Evolutionary conservation across 2,329 filamentous ascomycete genomes (phyloP), one percentile per base, ranked within the genome.

Genomic region (Colletotrichum tropicicola): DNA sequence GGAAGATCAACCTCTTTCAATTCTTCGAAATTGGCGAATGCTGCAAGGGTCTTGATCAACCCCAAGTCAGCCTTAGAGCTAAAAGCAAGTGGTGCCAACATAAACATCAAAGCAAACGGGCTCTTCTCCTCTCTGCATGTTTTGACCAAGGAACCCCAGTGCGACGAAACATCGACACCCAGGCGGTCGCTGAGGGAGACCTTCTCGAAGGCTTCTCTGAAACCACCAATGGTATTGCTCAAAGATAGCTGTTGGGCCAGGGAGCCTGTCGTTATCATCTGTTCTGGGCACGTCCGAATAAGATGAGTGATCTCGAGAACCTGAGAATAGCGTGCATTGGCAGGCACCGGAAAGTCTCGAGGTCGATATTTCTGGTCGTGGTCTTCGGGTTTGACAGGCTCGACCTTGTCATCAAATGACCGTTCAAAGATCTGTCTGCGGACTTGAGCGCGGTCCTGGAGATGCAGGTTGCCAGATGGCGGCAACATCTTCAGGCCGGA

Each of bases 1-100:
- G 83, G 83, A 3, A 80, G 71, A 1, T 69, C 6, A 1, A 84
- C 58, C 1, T 12, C 41, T 54, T 77, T 80, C 1, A 87, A 67
- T 0, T 78, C 74, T 0, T 75, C 67, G 15, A 82, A 69, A 0
- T 82, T 68, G 1, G 76, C 74, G 68, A 83, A 87, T 0, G 83
- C 79, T 5, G 82, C 73, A 2, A 89, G 68, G 0, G 79, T 73
- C 43, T 78, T 75, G 1, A 87, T 47, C 0, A 82, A 45, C 1
- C 71, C 68, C 70, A 83, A 78, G n/a, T 83, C 71, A 1, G 73
- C 72, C 27, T 74, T 67, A 0, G 70, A 25, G 0, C 74, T 70
- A 63, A 82, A 87, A 0, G 80, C 75, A n/a, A 87, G 70, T 0
- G 78, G 68, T 1, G 76, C 78, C 9, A 86, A 73, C 0, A 82